Evolutionary conservation across 306 rosid genomes (phyloP).

Genomic region (Medicago lupulina): DNA sequence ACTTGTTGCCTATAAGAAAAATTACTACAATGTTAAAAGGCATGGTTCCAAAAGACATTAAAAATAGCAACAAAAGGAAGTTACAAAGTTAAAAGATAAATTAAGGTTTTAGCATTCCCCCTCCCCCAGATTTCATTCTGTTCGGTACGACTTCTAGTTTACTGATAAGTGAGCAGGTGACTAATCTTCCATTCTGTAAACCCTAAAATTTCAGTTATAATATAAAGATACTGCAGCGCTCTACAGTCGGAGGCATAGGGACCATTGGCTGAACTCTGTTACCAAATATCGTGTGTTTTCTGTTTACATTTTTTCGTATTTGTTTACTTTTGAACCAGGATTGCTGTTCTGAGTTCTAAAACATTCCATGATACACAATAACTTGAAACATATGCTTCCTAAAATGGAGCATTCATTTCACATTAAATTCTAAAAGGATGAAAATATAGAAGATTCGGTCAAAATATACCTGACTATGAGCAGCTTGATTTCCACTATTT

Average conservation of each 20-base stretch:
- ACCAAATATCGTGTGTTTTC: background rate
- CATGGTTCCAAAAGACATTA: constrained; percentile 36
- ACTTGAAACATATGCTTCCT: constrained; percentile 52
- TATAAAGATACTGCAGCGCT: no score
- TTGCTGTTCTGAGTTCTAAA: background rate
- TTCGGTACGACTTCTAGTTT: background rate
- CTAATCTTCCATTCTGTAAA: no score
- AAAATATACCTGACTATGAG: constrained; percentile 57
- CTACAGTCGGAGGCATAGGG: background rate
- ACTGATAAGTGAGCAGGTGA: background rate
- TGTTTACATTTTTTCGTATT: background rate
- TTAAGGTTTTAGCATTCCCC: constrained; percentile 8
- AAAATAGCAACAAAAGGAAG: constrained; percentile 27
- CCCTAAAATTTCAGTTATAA: no score
- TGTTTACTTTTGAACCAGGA: background rate
- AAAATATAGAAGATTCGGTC: constrained; percentile 13
- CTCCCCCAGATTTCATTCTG: background rate
- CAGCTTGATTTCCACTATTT: constrained; percentile 53
- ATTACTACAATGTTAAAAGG: constrained; percentile 17
- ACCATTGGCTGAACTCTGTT: background rate
- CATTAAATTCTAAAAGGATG: constrained; percentile 14
- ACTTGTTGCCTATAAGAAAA: constrained; percentile 53
- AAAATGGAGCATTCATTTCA: constrained; percentile 38
- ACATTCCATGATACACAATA: background rate
- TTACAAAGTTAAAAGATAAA: background rate